Evolutionary conservation across 495 filamentous ascomycete genomes (phyloP).

Genomic region (Margaritispora aquatica): DNA sequence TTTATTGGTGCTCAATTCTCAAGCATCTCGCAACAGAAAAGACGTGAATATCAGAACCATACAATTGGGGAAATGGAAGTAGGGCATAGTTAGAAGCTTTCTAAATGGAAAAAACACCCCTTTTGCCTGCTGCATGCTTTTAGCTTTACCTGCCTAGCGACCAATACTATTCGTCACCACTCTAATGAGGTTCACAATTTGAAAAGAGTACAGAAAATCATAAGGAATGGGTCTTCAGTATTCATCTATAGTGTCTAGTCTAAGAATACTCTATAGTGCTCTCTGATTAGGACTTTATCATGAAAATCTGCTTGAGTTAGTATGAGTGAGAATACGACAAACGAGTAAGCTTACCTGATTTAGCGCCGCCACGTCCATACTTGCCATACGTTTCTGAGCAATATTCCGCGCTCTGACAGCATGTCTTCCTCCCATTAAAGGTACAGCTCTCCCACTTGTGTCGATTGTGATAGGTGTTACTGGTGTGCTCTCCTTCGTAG

Average conservation of each 20-base stretch:
- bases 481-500: slow-evolving; percentile 22
- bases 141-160: too few species aligned
- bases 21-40: too few species aligned
- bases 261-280: neutral
- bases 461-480: slow-evolving; percentile 20
- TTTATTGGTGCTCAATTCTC: too few species aligned
- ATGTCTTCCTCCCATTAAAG: slow-evolving; percentile 47
- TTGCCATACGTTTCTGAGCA: slow-evolving; percentile 69
- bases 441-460: slow-evolving; percentile 27
- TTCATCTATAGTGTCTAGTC: neutral
- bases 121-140: too few species aligned
- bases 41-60: too few species aligned
- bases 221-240: neutral
- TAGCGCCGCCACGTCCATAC: slow-evolving; percentile 63
- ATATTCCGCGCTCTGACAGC: slow-evolving; percentile 65
- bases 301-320: slow-evolving; percentile 59
- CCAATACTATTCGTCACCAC: too few species aligned
- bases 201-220: neutral
- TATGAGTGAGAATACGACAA: neutral
- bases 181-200: neutral
- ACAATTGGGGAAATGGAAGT: too few species aligned
- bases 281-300: slow-evolving; percentile 50
- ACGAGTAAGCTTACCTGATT: slow-evolving; percentile 56
- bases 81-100: too few species aligned
- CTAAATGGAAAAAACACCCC: too few species aligned